Evolutionary conservation across 163 green algal genomes (phyloP), one percentile per base, ranked within the genome.

Genomic region (Scenedesmus sp.): DNA sequence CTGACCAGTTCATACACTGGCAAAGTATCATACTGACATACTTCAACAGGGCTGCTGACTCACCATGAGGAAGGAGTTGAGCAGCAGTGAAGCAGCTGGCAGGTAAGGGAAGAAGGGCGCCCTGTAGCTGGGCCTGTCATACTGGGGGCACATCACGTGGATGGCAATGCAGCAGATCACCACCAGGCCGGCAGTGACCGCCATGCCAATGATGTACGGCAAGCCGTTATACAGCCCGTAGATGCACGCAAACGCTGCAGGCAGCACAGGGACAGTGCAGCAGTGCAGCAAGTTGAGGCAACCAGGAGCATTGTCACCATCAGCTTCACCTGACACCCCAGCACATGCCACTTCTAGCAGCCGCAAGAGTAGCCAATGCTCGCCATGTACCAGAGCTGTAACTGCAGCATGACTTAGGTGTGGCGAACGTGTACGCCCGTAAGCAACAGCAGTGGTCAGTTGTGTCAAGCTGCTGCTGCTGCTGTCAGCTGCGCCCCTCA

Each of bases 11-110:
- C 34, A 46, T 46, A 46, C 34, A 46, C 34, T 46, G 0, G 34
- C 34, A 46, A 46, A 46, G 34, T 46, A 46, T 46, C 34, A 46
- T 46, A 46, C 34, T 46, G 34, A 46, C 34, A 46, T 46, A 46
- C 0, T 1, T 0, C 34, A 34, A 10, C 59, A 76, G 16, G 10
- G 2, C 16, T 46, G 34, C 34, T 46, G 0, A 46, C 66, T 76
- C 66, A 76, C 57, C 74, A 91, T 87, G 34, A 91, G 88, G 88
- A 91, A 87, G 15, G 46, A 88, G 55, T 92, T 92, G 64, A 92
- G 79, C 52, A 92, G 77, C 18, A 88, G 46, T 2, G 79, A 88
- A 2, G 79, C 79, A 2, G 15, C 77, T 9, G 88, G 88, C 16
- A 83, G 15, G 81, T 85, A 92, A 0, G 88, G 88, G 88, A 84